A percentile compares a stretch with the other conserved stretches of the same genome.
Conservation (phyloP, 352 stramenopile species). For the Globisporangium cystogenes region DNA sequence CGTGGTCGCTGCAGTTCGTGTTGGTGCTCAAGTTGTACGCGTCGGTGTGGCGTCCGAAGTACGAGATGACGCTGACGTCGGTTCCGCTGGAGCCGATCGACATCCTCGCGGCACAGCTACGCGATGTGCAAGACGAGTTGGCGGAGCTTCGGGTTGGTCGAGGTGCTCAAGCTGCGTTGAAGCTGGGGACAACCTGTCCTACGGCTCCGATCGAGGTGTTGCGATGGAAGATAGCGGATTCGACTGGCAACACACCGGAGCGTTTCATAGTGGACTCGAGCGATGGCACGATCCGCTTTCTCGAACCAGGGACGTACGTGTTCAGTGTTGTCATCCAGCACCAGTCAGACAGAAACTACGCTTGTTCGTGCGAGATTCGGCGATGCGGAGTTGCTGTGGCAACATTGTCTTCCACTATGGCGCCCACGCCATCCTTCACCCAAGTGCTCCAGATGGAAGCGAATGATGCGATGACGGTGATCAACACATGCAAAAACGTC, state of each 20-base stretch:
- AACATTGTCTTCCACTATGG: neutral
- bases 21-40: neutral
- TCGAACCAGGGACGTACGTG: neutral
- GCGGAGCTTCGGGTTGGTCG: neutral
- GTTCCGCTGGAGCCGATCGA: conserved; percentile 1
- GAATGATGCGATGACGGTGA: neutral
- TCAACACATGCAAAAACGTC: neutral
- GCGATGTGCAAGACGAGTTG: conserved; percentile 5
- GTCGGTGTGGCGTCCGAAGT: conserved; percentile 3
- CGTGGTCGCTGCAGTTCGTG: conserved; percentile 4
- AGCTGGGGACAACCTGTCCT: neutral
- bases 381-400: neutral
- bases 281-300: neutral
- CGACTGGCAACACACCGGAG: neutral
- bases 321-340: neutral
- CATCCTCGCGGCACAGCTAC: conserved; percentile 7
- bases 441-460: neutral
- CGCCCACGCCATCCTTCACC: neutral
- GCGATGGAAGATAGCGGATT: neutral
- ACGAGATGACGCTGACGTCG: conserved; percentile 2
- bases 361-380: neutral
- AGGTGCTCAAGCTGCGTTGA: no score
- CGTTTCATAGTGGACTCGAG: neutral
- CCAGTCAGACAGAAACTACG: neutral
- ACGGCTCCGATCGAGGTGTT: neutral